phyloP scores from a whole-genome alignment of 192 early-diverging fungal genomes.

The Coemansia reversa region DNA sequence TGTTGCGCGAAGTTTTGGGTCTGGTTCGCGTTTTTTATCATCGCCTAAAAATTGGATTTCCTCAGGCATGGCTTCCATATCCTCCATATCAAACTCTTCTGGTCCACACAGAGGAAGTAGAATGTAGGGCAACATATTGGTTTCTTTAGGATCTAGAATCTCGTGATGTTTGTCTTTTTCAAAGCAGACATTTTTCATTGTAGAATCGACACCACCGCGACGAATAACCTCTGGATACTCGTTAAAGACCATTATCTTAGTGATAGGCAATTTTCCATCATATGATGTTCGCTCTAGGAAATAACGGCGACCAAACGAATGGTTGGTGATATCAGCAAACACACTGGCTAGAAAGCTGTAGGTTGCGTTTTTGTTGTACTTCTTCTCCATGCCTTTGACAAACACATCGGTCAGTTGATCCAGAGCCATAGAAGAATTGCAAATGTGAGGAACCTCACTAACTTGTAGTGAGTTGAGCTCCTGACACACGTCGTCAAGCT shows the following conservation, averaged over 20 bases:
- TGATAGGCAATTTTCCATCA: conserved; percentile 69
- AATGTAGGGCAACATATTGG: conserved; percentile 85
- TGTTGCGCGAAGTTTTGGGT: conserved; percentile 67
- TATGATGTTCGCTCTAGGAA: conserved; percentile 67
- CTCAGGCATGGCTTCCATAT: conserved; percentile 91
- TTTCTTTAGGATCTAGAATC: conserved; percentile 66
- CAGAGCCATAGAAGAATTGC: conserved; percentile 57
- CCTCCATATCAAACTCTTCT: conserved; percentile 89
- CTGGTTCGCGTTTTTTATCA: conserved; percentile 82
- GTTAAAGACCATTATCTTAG: conserved; percentile 82
- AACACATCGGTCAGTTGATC: conserved; percentile 90
- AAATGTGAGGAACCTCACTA: conserved; percentile 32
- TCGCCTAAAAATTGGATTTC: conserved; percentile 84
- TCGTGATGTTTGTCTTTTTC: conserved; percentile 65
- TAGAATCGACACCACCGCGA: conserved; percentile 82
- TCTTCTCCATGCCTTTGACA: conserved; percentile 73
- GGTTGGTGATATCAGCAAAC: conserved; percentile 83
- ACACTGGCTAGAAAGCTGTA: conserved; percentile 88
- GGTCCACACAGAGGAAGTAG: conserved; percentile 85
- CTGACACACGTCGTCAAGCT: conserved; percentile 59
- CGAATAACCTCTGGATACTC: conserved; percentile 82
- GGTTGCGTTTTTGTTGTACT: conserved; percentile 77
- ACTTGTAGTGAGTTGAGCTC: conserved; percentile 56
- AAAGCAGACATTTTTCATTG: conserved; percentile 91
- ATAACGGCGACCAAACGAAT: conserved; percentile 64